Evolutionary conservation across 768 basidiomycete species (phyloP), one percentile per base, ranked within the genome.

Genomic region (Lactifluus echinatus): DNA sequence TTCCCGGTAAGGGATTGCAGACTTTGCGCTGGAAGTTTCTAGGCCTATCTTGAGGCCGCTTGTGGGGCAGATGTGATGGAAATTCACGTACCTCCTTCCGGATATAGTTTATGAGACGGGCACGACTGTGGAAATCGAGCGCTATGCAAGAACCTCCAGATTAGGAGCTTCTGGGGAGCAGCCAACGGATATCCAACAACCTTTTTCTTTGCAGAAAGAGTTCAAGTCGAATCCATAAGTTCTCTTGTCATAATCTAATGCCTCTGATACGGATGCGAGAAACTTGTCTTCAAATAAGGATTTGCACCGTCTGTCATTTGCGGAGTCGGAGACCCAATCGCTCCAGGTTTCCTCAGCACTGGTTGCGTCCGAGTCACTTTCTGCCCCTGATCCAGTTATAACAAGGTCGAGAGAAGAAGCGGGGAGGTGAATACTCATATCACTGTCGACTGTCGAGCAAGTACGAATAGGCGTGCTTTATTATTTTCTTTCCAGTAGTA

Each of bases 61-160:
- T 29, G 28, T 19, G 23, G n/a, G 36, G 2, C 2, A 23, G 26
- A 17, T 31, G 24, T 23, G 37, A 36, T 15, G 21, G 17, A 31
- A 21, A 4, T 8, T 34, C 14, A 42, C 70, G 19, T 43, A 89
- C 91, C 70, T 82, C 79, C 71, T 81, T 86, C 56, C 93, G 75
- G 66, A 95, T 91, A 70, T 79, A 89, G 69, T 96, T 96, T 71
- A 96, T 82, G 50, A 96, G 71, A 47, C 89, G 81, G 63, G 92
- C 84, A 19, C 87, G 78, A 54, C 81, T 79, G 70, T 92, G 84
- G 61, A 85, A 81, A 68, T 95, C 93, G 37, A 94, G 73, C 0
- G 74, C 89, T 91, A 60, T 28, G 33, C 44, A 33, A 48, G 29
- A 47, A n/a, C 33, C 39, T 17, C 33, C 60, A 58, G 21, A 34